These are phyloP conservation scores for Jimgerdemannia flammicorona DNA, from an alignment of 192 early-diverging fungal species.

Conservation along the genomic window DNA sequence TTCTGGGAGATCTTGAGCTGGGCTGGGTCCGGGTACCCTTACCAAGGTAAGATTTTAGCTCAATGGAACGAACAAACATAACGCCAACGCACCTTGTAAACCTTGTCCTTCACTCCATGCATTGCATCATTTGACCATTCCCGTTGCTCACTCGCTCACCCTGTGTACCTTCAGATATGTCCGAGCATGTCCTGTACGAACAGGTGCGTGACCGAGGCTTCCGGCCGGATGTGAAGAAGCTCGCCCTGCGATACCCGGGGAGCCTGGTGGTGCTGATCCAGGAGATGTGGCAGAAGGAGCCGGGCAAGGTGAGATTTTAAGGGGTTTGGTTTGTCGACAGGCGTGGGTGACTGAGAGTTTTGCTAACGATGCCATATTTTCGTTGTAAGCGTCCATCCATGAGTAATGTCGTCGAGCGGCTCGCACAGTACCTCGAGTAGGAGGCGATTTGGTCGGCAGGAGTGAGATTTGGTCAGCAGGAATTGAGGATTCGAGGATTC, in stretches of 20 bases:
- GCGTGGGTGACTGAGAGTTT: no score
- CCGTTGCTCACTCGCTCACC: not conserved
- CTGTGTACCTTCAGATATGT: conserved; percentile 7
- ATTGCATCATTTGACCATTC: not conserved
- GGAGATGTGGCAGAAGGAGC: conserved; percentile 71
- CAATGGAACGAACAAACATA: conserved; percentile 22
- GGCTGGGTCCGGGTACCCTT: conserved; percentile 67
- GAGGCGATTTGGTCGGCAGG: no score
- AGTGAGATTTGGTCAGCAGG: no score
- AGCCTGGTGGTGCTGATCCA: conserved; percentile 58
- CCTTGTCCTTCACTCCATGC: no score
- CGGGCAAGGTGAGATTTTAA: conserved; percentile 30
- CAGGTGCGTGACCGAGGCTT: conserved; percentile 55
- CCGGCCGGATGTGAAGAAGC: conserved; percentile 51
- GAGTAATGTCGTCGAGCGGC: no score
- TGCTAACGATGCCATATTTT: no score
- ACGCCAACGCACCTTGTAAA: not conserved
- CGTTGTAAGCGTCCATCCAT: no score
- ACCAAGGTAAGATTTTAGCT: conserved; percentile 49
- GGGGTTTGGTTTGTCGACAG: no score
- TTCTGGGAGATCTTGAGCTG: conserved; percentile 80
- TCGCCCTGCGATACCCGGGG: conserved; percentile 51
- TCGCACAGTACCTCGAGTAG: no score
- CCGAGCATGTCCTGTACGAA: conserved; percentile 19
- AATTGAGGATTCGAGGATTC: no score